Evolutionary conservation across 148 eudicot species (phyloP).

Genomic region (Simmondsia chinensis): DNA sequence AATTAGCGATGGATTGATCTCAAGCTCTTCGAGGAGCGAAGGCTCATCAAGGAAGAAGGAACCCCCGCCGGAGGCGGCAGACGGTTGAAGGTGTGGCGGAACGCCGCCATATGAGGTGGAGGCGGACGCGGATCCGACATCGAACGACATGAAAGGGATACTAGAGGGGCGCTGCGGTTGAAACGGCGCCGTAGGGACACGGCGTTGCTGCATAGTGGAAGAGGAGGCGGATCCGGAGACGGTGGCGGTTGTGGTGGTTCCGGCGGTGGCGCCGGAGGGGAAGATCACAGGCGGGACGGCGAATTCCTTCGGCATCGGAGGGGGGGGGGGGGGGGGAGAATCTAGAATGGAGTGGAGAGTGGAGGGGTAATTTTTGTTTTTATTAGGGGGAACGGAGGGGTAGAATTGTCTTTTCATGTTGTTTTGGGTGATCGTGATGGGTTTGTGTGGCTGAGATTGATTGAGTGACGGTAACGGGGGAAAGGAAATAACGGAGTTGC

Average conservation of each 20-base stretch:
- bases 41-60: slow-evolving; percentile 16
- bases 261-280: slow-evolving; percentile 11
- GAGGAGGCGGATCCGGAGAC: not conserved
- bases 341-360: not conserved
- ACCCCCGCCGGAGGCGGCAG: not conserved
- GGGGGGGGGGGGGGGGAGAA: not conserved
- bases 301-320: slow-evolving; percentile 17
- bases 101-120: slow-evolving; percentile 4
- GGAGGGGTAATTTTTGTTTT: not conserved
- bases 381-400: too few species aligned
- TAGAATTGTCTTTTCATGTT: too few species aligned
- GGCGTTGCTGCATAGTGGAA: slow-evolving; percentile 8
- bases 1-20: slow-evolving; percentile 20
- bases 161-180: slow-evolving; percentile 15
- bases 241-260: not conserved
- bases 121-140: slow-evolving; percentile 17
- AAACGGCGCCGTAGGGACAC: slow-evolving; percentile 22
- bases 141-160: slow-evolving; percentile 27
- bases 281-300: slow-evolving; percentile 27
- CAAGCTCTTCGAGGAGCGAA: slow-evolving; percentile 27
- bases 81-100: not conserved
- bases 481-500: too few species aligned
- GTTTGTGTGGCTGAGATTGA: too few species aligned
- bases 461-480: too few species aligned
- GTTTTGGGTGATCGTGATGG: too few species aligned